A percentile compares a stretch with the other conserved stretches of the same genome.
Evolutionary conservation across 2,329 filamentous ascomycete species (phyloP).

Genomic region (Fusarium citri): DNA sequence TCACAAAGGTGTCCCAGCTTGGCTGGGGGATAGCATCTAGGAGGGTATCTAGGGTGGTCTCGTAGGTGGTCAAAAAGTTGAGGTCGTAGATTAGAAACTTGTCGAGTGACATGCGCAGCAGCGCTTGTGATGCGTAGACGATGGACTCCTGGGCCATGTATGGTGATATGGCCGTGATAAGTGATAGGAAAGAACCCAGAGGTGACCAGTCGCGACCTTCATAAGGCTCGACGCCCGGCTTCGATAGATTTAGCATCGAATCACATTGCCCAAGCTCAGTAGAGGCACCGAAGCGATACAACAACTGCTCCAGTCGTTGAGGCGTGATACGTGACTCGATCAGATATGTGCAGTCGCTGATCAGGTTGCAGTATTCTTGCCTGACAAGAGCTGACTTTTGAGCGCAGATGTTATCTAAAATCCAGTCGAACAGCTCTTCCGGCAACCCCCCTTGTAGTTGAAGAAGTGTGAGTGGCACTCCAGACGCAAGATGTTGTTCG

Average conservation of each 20-base stretch:
- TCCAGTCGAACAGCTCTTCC: slow-evolving; percentile 74
- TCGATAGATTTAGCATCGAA: slow-evolving; percentile 39
- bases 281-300: slow-evolving; percentile 68
- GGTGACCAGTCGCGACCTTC: slow-evolving; percentile 59
- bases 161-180: slow-evolving; percentile 55
- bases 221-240: slow-evolving; percentile 46
- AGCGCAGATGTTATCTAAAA: slow-evolving; percentile 68
- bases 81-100: slow-evolving; percentile 58
- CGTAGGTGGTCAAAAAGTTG: slow-evolving; percentile 55
- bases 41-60: slow-evolving; percentile 58
- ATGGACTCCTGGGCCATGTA: slow-evolving; percentile 51
- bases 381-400: slow-evolving; percentile 68
- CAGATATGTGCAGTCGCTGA: slow-evolving; percentile 59
- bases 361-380: slow-evolving; percentile 69
- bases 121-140: slow-evolving; percentile 57
- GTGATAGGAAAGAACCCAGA: slow-evolving; percentile 57
- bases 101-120: slow-evolving; percentile 68
- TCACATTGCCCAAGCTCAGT: slow-evolving; percentile 55
- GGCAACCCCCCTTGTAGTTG: slow-evolving; percentile 58
- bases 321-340: slow-evolving; percentile 59
- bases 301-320: slow-evolving; percentile 62
- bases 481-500: slow-evolving; percentile 70
- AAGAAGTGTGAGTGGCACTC: slow-evolving; percentile 67
- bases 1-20: slow-evolving; percentile 58
- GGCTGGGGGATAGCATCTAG: slow-evolving; percentile 54